Percentiles rank a stretch among this genome's conserved stretches.
phyloP scores from a whole-genome alignment of 768 basidiomycete species.

The Russula foetens region DNA sequence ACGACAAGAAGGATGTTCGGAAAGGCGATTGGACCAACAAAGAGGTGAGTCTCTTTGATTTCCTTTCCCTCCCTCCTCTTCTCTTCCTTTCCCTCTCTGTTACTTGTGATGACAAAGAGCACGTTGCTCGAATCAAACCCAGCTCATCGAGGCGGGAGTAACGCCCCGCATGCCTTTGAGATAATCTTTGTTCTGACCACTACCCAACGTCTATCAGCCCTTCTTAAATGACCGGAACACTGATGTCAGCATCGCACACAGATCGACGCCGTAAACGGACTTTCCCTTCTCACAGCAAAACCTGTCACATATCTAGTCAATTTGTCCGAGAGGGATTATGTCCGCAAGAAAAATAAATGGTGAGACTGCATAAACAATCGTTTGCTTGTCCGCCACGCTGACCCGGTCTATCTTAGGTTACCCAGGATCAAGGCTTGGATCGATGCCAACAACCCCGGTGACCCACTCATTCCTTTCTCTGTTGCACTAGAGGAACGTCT shows the following conservation, averaged over 20 bases:
- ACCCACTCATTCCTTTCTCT: slow-evolving; percentile 93
- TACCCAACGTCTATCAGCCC: neutral
- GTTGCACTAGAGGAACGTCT: slow-evolving; percentile 93
- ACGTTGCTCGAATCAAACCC: slow-evolving; percentile 73
- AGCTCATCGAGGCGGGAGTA: slow-evolving; percentile 95
- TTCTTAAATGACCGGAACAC: neutral
- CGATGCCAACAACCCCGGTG: slow-evolving; percentile 92
- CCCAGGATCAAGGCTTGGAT: slow-evolving; percentile 99
- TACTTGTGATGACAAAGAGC: slow-evolving; percentile 70
- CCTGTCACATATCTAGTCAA: slow-evolving; percentile 98
- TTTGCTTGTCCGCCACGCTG: neutral
- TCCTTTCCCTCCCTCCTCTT: neutral
- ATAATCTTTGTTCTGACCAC: slow-evolving; percentile 30
- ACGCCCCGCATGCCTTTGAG: slow-evolving; percentile 75
- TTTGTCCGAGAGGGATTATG: slow-evolving; percentile 87
- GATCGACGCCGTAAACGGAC: slow-evolving; percentile 86
- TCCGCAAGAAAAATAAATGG: slow-evolving; percentile 99
- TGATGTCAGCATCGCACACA: slow-evolving; percentile 25
- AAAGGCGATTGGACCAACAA: slow-evolving; percentile 94
- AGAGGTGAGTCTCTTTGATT: slow-evolving; percentile 58
- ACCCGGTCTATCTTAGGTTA: slow-evolving; percentile 41
- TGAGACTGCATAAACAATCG: slow-evolving; percentile 23
- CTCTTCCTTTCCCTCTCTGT: neutral
- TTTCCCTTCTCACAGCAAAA: slow-evolving; percentile 91
- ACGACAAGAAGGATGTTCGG: slow-evolving; percentile 82